Evolutionary conservation across 129 eudicot genomes (phyloP).

Genomic region (Gnaphalium uliginosum): DNA sequence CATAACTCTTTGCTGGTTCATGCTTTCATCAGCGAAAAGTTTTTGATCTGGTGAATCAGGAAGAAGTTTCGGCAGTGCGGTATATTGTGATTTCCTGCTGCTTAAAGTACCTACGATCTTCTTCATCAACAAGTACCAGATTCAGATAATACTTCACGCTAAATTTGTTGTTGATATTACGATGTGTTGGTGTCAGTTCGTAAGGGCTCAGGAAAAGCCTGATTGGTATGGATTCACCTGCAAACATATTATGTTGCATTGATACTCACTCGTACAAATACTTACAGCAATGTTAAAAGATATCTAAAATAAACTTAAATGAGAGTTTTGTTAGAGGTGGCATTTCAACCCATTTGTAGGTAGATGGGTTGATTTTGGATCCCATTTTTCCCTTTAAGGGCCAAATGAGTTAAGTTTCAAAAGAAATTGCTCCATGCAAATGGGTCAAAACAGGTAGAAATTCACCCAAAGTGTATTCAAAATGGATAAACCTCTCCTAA

Average conservation of each 20-base stretch:
- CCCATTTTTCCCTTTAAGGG: background rate
- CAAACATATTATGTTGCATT: background rate
- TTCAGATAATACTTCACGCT: constrained; percentile 92
- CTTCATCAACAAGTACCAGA: constrained; percentile 97
- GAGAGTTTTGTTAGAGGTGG: background rate
- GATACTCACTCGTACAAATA: background rate
- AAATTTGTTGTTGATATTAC: constrained; percentile 94
- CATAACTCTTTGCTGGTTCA: background rate
- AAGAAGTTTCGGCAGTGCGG: constrained; percentile 64
- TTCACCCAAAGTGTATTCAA: too few relatives aligned
- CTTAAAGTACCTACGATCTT: constrained; percentile 95
- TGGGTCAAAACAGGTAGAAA: background rate
- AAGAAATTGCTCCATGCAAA: background rate
- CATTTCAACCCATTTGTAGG: too few relatives aligned
- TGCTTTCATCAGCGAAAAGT: background rate
- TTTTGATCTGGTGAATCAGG: constrained; percentile 31
- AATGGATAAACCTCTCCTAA: too few relatives aligned
- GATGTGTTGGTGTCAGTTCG: constrained; percentile 93
- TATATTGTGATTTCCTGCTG: constrained; percentile 92
- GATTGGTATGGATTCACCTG: constrained; percentile 98
- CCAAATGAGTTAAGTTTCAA: background rate
- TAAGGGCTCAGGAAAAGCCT: constrained; percentile 94
- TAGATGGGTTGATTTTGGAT: background rate
- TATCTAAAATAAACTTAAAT: background rate
- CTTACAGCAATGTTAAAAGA: background rate